These are phyloP conservation scores for Ceratocystis destructans DNA, from an alignment of 2,329 filamentous ascomycete genomes.

Conservation along the genomic window DNA sequence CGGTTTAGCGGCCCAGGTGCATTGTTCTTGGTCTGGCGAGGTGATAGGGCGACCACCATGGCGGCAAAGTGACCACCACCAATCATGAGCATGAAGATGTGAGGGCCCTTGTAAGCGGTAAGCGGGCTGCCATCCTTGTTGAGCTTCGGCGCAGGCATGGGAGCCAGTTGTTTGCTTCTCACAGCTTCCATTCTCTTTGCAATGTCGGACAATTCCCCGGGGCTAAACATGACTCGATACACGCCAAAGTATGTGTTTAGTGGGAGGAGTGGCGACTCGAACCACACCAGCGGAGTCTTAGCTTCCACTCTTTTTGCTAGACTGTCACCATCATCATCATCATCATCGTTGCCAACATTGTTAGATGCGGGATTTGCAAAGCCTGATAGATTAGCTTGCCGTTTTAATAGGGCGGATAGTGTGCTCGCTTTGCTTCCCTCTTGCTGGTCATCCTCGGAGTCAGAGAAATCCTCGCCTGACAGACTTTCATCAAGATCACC, in stretches of 20 bases:
- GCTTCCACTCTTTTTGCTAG: conserved; percentile 42
- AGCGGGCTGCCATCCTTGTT: conserved; percentile 44
- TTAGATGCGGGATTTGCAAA: conserved; percentile 39
- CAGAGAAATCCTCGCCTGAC: conserved; percentile 69
- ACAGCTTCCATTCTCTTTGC: conserved; percentile 52
- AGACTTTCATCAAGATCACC: conserved; percentile 72
- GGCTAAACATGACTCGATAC: conserved; percentile 69
- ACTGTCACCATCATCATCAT: conserved; percentile 30
- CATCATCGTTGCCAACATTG: conserved; percentile 25
- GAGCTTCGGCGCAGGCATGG: conserved; percentile 40
- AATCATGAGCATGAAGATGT: conserved; percentile 97
- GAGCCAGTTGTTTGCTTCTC: conserved; percentile 61
- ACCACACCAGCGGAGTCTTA: conserved; percentile 63
- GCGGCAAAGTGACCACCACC: conserved; percentile 94
- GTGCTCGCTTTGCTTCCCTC: conserved; percentile 50
- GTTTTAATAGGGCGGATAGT: conserved; percentile 64
- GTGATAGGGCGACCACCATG: conserved; percentile 82
- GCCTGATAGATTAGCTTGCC: conserved; percentile 60
- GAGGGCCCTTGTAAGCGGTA: conserved; percentile 53
- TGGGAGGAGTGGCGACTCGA: conserved; percentile 61
- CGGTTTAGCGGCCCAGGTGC: conserved; percentile 59
- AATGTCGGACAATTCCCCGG: conserved; percentile 53
- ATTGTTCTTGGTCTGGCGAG: conserved; percentile 56
- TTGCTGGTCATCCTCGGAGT: conserved; percentile 50
- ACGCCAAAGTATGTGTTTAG: conserved; percentile 69